Evolutionary conservation across 805 yeast species (phyloP), one percentile per base, ranked within the genome.

Genomic region (Kluyveromyces siamensis): DNA sequence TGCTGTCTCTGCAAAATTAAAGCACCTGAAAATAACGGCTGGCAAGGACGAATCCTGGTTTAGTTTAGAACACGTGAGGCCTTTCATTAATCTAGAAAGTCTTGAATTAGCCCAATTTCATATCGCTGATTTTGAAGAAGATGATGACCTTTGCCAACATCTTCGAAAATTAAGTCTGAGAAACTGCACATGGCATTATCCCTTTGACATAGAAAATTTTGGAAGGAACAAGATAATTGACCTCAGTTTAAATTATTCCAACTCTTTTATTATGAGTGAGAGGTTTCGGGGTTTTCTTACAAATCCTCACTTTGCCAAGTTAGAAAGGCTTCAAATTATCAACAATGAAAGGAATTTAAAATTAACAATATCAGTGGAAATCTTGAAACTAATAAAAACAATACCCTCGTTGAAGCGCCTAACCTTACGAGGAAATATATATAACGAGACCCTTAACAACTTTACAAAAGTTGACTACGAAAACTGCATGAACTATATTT

Each of bases 111-210:
- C 64, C 44, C 67, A 72, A 17, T 78, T 63, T 45, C 68, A 59
- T 62, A 72, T 66, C 59, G 78, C 63, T 58, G 69, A 62, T 63
- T 78, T 76, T 59, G 63, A 50, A 21, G 59, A 60, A 2, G 65
- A 65, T 25, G 56, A 54, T 8, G 56, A 51, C 1, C 46, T 55
- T 10, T 52, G 58, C 1, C 55, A 59, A 6, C 37, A 52, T 1
- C 55, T 72, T 27, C 53, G 55, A 6, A 54, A 52, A 2, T 53
- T 76, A 25, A 52, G 57, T 3, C 53, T 79, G 5, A 52, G 58
- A 13, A 68, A 77, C 52, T 79, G 83, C 59, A 71, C 74, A 1
- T 79, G 83, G 83, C 75, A 74, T 50, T 79, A 76, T 52, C 83
- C 83, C 1, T 78, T 78, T 55, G 66, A 70, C 17, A 57, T 77